These are phyloP conservation scores for Leccinum pachyderme DNA, from an alignment of 1,284 basidiomycete genomes.

Conservation along the genomic window DNA sequence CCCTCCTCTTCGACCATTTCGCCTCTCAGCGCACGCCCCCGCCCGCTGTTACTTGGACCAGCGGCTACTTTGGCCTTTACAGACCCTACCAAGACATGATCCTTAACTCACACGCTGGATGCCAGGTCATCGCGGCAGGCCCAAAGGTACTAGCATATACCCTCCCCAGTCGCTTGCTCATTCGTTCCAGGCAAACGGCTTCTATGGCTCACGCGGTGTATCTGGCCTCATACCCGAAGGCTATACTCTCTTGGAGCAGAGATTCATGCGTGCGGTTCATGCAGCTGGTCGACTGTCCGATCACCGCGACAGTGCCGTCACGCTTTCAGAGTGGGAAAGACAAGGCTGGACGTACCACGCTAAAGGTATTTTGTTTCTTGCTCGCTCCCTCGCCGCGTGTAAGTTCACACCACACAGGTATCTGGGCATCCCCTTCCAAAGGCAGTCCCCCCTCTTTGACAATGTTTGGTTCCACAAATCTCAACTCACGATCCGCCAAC, in stretches of 20 bases:
- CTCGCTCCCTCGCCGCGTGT: background rate
- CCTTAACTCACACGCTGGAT: constrained; percentile 59
- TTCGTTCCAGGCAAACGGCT: constrained; percentile 82
- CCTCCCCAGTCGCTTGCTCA: constrained; percentile 11
- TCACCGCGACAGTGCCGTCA: constrained; percentile 47
- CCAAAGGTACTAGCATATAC: constrained; percentile 61
- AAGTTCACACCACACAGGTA: constrained; percentile 48
- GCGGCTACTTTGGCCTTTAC: constrained; percentile 93
- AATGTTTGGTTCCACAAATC: constrained; percentile 94
- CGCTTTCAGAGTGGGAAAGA: constrained; percentile 85
- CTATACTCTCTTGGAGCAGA: constrained; percentile 86
- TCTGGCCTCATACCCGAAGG: constrained; percentile 94
- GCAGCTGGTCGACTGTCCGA: constrained; percentile 51
- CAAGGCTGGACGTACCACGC: constrained; percentile 98
- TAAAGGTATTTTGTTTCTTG: constrained; percentile 63
- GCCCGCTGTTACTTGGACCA: constrained; percentile 76
- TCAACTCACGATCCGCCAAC: constrained; percentile 88
- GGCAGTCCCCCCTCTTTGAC: constrained; percentile 66
- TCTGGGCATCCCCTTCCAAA: constrained; percentile 75
- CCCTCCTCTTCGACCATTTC: constrained; percentile 54
- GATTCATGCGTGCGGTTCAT: constrained; percentile 74
- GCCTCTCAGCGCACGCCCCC: constrained; percentile 19
- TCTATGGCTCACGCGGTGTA: constrained; percentile 85
- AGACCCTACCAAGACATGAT: constrained; percentile 78
- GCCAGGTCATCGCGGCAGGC: constrained; percentile 81